Evolutionary conservation across 441 rosid species (phyloP), one percentile per base, ranked within the genome.

Genomic region (Flueggea neowawraea): DNA sequence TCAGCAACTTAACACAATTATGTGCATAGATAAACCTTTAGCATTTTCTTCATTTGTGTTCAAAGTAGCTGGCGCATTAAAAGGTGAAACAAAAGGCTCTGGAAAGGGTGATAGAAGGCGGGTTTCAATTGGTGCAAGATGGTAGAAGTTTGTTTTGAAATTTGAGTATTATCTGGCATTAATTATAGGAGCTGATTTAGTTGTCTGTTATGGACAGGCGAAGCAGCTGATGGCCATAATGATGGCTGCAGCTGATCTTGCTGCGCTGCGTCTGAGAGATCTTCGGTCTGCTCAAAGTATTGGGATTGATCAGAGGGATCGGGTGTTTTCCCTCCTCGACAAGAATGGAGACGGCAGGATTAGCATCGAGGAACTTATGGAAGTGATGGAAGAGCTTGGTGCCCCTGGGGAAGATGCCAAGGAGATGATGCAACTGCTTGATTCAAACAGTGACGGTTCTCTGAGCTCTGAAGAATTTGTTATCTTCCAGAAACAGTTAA

Each of bases 321-420:
- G 73, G 49, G 96, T 84, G 36, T 95, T 95, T 69, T 77, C 70
- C 17, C 90, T 91, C 61, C 75, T 95, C 3, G 97, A 91, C 82
- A 91, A 88, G 83, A 89, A 95, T 45, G 95, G 91, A 3, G 98
- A 95, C 55, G 99, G 98, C n/a, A 81, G 89, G 79, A 91, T 95
- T 66, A 95, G 98, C 79, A 85, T 89, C 52, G 96, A 91, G 71
- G 98, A 95, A 58, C 86, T 95, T 16, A 86, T 80, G 83, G 97
- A 95, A 78, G 95, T 91, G 62, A 95, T 91, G 95, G 97, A 95
- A 80, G 97, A 95, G 88, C 87, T 95, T 15, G 99, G 96, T 51
- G 98, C 97, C 15, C 86, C 98, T 10, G 96, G 85, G 36, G 91
- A 91, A 69, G 97, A 95, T 58, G 98, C 96, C n/a, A 69, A 65